phyloP scores from a whole-genome alignment of 2,329 filamentous ascomycete species.

The Talaromyces islandicus region DNA sequence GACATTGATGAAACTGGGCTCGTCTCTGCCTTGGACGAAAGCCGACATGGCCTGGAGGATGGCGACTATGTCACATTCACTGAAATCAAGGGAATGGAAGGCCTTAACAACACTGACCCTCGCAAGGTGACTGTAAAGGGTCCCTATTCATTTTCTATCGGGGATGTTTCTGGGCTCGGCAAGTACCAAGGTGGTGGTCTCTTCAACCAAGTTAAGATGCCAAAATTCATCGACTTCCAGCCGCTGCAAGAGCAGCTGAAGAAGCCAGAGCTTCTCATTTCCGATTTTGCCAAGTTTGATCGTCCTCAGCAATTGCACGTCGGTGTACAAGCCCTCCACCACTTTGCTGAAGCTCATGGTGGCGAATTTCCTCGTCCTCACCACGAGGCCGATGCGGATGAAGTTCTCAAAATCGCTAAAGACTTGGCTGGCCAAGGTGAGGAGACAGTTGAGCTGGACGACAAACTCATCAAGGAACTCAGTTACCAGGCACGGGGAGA shows the following conservation, averaged over 20 bases:
- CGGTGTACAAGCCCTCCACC: conserved; percentile 86
- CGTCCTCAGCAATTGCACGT: conserved; percentile 86
- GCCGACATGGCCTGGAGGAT: conserved; percentile 89
- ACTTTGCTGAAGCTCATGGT: conserved; percentile 67
- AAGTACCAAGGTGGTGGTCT: conserved; percentile 83
- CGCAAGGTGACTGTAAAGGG: conserved; percentile 91
- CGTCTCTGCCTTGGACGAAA: conserved; percentile 90
- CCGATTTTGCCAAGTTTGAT: conserved; percentile 97
- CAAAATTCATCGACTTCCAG: conserved; percentile 86
- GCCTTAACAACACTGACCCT: conserved; percentile 73
- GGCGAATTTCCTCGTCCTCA: conserved; percentile 74
- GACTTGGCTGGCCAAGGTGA: conserved; percentile 60
- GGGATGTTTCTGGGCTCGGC: conserved; percentile 80
- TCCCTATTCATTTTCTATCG: conserved; percentile 95
- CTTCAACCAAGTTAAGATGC: conserved; percentile 98
- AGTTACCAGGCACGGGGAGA: conserved; percentile 93
- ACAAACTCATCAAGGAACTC: conserved; percentile 87
- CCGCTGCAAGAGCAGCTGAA: conserved; percentile 69
- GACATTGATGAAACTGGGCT: conserved; percentile 83
- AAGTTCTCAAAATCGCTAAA: conserved; percentile 70
- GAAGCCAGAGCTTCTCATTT: conserved; percentile 82
- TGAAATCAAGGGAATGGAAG: conserved; percentile 88
- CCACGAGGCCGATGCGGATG: conserved; percentile 74
- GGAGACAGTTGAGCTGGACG: conserved; percentile 76
- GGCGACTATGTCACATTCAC: conserved; percentile 94